Evolutionary conservation across 2,329 filamentous ascomycete genomes (phyloP), one percentile per base, ranked within the genome.

Genomic region (Colletotrichum aenigma): DNA sequence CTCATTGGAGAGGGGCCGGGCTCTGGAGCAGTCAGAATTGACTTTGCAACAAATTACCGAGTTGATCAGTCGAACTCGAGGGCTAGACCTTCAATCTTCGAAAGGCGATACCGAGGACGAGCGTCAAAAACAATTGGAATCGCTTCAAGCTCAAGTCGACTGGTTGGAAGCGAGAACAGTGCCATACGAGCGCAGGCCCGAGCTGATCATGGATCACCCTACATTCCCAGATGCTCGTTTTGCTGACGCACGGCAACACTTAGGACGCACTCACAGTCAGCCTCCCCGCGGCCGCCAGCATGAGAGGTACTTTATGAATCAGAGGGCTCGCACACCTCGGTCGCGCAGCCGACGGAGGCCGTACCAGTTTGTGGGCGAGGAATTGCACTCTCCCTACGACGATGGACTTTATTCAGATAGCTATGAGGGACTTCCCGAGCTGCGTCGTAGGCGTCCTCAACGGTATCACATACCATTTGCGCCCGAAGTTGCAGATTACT

Each of bases 391-490:
- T 52, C 6, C 43, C 1, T 52, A 52, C 43, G 43, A 52, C 0
- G n/a, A 21, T 52, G 43, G 43, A 13, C 10, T 21, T 7, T 21
- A 52, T 21, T 52, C 43, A 1, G 43, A 52, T 2, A 13, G 10
- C 10, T 52, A 52, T n/a, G 43, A 52, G 0, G 43, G n/a, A 7
- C 43, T n/a, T 21, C n/a, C 43, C 4, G 43, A 52, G 43, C 10
- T 52, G n/a, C 43, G 43, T 13, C 43, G 1, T 4, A 52, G 43
- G 10, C n/a, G 0, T 7, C 0, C 43, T 52, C 43, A n/a, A 52
- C 43, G 0, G 0, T 52, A 52, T 21, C 4, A 0, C 2, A 21
- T 52, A 0, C 43, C 10, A 4, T 18, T 13, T 52, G 43, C 43
- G n/a, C 43, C 43, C 2, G 43, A 52, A 3, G 43, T 3, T 21